Base-by-base conservation (phyloP, 305 asterid species). In the Ilex paraguariensis region DNA sequence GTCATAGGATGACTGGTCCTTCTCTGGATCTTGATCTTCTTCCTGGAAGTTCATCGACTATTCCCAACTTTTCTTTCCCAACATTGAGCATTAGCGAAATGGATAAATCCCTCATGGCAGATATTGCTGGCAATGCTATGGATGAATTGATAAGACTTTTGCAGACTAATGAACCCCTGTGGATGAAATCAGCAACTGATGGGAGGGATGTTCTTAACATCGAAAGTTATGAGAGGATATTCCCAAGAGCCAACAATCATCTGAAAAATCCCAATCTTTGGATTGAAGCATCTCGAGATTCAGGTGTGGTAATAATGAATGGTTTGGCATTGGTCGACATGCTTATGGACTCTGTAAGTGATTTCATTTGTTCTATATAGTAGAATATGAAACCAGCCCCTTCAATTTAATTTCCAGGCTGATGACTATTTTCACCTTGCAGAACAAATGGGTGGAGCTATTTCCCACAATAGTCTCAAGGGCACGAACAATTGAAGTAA, bases 1-100 rank as follows among this genome's bases (percentile, higher is more conserved):
- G 80, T 3, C 90, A 72, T 31, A 90, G 85, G 8, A 66, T 82
- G 12, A 73, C 73, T 39, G 88, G 91, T 59, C 90, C 93, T 13
- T 86, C 95, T 8, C 90, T 89, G 16, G 97, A 85, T 70, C 92
- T 93, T 42, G 99, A 93, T 75, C 95, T 93, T 62, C 80, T 87
- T 4, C 95, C 96, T 2, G 90, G 94, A 10, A 84, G 79, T 71
- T 86, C 95, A 0, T 68, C 81, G 0, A 64, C 54, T 0, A 61
- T 75, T 16, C 77, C 81, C 0, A 74, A 66, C 60, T 59, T 77
- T 3, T 62, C 80, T 54, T 84, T 77, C 70, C 80, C 84, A 13
- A 65, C 77, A 0, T 57, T 83, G 79, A 81, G 66, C 67, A 68
- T 87, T 60, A 81, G 95, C 0, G 96, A 86, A 57, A 74, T 84